Base-by-base conservation (phyloP, 2,329 filamentous ascomycete genomes). In the Tolypocladium capitatum region DNA sequence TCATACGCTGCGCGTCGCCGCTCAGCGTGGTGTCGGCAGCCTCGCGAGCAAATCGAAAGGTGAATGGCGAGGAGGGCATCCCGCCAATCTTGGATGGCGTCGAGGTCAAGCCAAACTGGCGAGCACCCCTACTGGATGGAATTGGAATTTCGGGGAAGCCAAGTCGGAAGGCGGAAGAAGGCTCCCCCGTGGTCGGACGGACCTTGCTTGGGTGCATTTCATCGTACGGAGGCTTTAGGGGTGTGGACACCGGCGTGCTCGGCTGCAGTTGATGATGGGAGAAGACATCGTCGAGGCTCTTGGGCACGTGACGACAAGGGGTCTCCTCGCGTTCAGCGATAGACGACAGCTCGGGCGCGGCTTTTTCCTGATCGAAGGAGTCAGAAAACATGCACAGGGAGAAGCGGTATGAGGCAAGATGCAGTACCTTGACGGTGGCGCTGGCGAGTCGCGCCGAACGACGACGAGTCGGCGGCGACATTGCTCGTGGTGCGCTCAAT, bases 171-270 rank as follows among this genome's bases (percentile, higher is more conserved):
- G 84, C 88, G 11, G 89, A 88, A 27, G 92, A 89, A 2, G 84
- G 78, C 41, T 86, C 72, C 47, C 84, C 86, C 52, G 81, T 84
- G 21, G 85, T 90, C 53, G 78, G 75, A 49, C 92, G 87, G 48
- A 80, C 78, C 61, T 85, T 86, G 69, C 85, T 86, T 9, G 91
- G 91, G 62, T 96, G 90, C 90, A 96, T 96, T 63, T 95, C 89
- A 50, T 82, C 80, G 53, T 75, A 75, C 43, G 83, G 71, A 24
- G 87, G 85, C 68, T 85, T 84, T 55, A 84, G 69, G 6, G 80
- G 75, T 4, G 80, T 80, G 14, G 74, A 76, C 35, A 78, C 78
- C 5, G 88, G 88, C 1, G 85, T 83, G 28, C 59, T 60, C 4
- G 68, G 68, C 44, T 56, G 56, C 34, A 69, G 61, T 45, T 57